Conservation (phyloP, 192 early-diverging fungal species). For the Coemansia aciculifera region DNA sequence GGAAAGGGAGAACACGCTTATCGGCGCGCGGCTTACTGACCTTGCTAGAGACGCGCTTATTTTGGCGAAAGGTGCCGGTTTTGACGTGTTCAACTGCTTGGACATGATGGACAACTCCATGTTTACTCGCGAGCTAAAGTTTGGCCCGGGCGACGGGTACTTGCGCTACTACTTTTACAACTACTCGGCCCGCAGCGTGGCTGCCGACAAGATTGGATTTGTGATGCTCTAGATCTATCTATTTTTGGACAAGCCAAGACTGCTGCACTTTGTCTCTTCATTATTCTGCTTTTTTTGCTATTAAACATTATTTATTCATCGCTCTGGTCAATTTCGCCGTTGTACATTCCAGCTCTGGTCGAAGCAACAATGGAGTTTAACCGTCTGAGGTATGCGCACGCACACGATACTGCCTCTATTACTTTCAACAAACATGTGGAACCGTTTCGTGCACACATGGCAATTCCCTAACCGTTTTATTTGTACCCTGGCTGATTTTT, state of each 20-base stretch:
- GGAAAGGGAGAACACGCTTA: constrained; percentile 33
- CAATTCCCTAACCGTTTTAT: background rate
- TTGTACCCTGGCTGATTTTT: background rate
- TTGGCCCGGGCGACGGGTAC: constrained; percentile 90
- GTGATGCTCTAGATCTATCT: constrained; percentile 74
- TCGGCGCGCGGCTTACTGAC: constrained; percentile 57
- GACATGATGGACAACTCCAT: constrained; percentile 87
- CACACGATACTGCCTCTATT: background rate
- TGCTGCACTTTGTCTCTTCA: background rate
- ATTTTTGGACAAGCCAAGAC: too few relatives aligned
- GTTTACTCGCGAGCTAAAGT: constrained; percentile 82
- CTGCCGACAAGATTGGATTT: constrained; percentile 73
- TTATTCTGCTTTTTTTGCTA: background rate
- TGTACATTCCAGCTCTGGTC: background rate
- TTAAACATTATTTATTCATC: constrained; percentile 4
- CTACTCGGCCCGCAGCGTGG: constrained; percentile 76
- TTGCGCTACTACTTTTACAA: constrained; percentile 98
- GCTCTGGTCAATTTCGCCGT: background rate
- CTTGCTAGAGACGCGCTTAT: constrained; percentile 83
- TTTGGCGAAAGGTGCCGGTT: constrained; percentile 64
- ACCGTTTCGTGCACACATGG: background rate
- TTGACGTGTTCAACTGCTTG: constrained; percentile 96
- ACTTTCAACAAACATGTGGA: background rate
- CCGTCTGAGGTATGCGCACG: constrained; percentile 28
- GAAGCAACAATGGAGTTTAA: constrained; percentile 31